phyloP scores from a whole-genome alignment of 2,329 filamentous ascomycete species.

The Venturia asperata region DNA sequence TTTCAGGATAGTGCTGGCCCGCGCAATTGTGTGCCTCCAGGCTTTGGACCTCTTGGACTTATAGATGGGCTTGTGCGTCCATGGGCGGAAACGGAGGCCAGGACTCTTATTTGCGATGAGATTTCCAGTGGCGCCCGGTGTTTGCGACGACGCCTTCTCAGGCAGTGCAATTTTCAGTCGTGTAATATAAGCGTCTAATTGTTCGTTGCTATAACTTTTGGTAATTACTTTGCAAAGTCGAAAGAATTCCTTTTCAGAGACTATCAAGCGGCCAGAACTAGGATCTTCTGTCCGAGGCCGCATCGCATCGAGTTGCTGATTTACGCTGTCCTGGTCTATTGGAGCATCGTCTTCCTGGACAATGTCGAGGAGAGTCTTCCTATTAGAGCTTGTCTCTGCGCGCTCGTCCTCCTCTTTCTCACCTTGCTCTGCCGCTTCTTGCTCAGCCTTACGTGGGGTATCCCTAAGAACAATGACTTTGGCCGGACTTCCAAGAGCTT shows the following conservation, averaged over 20 bases:
- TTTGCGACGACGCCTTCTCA: background rate
- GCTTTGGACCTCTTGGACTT: background rate
- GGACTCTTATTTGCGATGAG: background rate
- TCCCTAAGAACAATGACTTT: conserved; percentile 33
- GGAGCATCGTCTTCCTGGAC: background rate
- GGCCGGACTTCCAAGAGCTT: conserved; percentile 30
- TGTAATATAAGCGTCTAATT: background rate
- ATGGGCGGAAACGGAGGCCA: background rate
- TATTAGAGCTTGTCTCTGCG: conserved; percentile 2
- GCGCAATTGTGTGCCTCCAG: background rate
- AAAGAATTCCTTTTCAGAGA: background rate
- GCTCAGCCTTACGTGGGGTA: conserved; percentile 24
- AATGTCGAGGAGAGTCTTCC: background rate
- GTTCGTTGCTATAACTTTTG: background rate
- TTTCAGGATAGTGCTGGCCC: conserved; percentile 4
- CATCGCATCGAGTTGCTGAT: conserved; percentile 15
- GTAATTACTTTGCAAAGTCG: background rate
- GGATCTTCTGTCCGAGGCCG: background rate
- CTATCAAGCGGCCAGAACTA: background rate
- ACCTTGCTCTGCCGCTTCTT: conserved; percentile 3
- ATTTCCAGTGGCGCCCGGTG: background rate
- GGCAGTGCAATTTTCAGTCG: background rate
- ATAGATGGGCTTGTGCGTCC: background rate
- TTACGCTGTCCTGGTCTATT: background rate
- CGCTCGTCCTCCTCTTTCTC: background rate